Evolutionary conservation across 768 basidiomycete species (phyloP).

Genomic region (Phanerochaete carnosa): DNA sequence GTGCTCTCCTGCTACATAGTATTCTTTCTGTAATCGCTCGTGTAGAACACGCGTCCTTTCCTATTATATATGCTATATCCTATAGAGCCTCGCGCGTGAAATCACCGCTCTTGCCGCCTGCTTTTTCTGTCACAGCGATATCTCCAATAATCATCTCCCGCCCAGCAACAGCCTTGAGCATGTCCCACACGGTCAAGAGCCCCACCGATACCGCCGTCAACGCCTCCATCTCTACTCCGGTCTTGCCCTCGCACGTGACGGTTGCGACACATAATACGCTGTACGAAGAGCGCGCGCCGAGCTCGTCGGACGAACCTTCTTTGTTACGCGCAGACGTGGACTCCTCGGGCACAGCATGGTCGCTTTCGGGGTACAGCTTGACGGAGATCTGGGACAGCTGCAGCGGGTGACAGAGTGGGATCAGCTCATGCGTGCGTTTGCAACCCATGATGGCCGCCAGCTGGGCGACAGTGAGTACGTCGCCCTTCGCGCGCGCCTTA

Average conservation of each 20-base stretch:
- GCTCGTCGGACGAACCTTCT: background rate
- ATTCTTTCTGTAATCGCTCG: background rate
- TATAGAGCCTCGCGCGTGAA: slow-evolving; percentile 38
- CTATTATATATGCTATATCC: background rate
- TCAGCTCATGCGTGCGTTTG: slow-evolving; percentile 79
- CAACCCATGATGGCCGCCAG: slow-evolving; percentile 86
- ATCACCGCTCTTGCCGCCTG: slow-evolving; percentile 73
- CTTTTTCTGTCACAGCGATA: slow-evolving; percentile 62
- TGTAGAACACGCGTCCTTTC: background rate
- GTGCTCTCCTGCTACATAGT: background rate
- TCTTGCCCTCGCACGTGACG: slow-evolving; percentile 74
- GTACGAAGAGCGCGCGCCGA: slow-evolving; percentile 26
- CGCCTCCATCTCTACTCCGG: slow-evolving; percentile 94
- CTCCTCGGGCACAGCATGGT: background rate
- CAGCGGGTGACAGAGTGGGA: slow-evolving; percentile 89
- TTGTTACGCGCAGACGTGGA: background rate
- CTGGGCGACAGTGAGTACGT: slow-evolving; percentile 72
- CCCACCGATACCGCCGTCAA: slow-evolving; percentile 78
- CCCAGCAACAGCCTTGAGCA: slow-evolving; percentile 91
- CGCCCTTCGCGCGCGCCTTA: slow-evolving; percentile 64
- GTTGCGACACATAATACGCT: slow-evolving; percentile 63
- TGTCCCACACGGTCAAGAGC: slow-evolving; percentile 86
- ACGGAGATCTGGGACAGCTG: slow-evolving; percentile 67
- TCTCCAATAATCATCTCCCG: slow-evolving; percentile 78
- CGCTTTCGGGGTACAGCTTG: slow-evolving; percentile 47